Percentiles rank a stretch among this genome's conserved stretches.
Conservation (phyloP, 1,284 basidiomycete species). For the Leccinum ponderosum region DNA sequence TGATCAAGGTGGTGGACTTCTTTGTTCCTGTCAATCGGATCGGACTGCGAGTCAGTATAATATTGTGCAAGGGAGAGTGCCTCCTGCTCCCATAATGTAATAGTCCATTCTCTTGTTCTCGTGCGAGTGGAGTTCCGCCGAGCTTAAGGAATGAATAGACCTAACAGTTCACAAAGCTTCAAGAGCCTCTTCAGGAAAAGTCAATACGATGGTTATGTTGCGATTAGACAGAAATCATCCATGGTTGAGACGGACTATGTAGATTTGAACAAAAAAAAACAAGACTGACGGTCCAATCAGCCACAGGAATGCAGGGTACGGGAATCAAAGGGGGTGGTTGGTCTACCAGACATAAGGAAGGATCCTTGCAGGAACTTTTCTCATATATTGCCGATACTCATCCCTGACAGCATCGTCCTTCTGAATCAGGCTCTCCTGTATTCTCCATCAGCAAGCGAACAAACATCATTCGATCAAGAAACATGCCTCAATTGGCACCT, state of each 20-base stretch:
- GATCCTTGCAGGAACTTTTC: conserved; percentile 31
- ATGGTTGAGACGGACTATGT: background rate
- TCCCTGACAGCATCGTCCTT: conserved; percentile 13
- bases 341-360: conserved; percentile 37
- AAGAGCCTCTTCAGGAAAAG: background rate
- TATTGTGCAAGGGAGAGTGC: background rate
- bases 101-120: background rate
- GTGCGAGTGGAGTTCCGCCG: background rate
- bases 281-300: background rate
- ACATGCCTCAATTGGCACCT: conserved; percentile 35
- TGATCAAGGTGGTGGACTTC: background rate
- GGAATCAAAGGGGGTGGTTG: background rate
- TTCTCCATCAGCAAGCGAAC: background rate
- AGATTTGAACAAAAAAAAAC: background rate
- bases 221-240: background rate
- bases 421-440: conserved; percentile 19
- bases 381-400: conserved; percentile 34
- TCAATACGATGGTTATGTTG: background rate
- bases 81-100: background rate
- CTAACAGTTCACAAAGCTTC: background rate
- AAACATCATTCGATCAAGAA: background rate
- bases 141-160: background rate
- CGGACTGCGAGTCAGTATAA: background rate
- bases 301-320: background rate
- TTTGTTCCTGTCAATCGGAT: background rate